A percentile compares a stretch with the other conserved stretches of the same genome.
Evolutionary conservation across 768 basidiomycete species (phyloP).

Genomic region (Boletus rubroflammeus): DNA sequence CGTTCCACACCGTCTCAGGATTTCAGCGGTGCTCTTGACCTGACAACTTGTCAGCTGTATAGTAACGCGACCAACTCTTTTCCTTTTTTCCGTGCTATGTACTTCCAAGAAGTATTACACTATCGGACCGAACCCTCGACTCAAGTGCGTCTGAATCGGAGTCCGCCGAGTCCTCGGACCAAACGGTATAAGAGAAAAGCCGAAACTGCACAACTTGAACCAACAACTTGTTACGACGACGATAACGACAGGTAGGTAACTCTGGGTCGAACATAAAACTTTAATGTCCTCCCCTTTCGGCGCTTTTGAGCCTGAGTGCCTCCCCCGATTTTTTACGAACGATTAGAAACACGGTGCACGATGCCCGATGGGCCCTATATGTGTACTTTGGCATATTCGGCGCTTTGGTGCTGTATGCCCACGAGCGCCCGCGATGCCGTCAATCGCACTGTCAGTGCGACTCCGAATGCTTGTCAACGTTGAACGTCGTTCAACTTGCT

Average conservation of each 20-base stretch:
- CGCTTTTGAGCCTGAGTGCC: background rate
- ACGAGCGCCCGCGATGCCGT: background rate
- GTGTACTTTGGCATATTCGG: too few relatives aligned
- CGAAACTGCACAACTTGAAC: too few relatives aligned
- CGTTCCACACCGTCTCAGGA: background rate
- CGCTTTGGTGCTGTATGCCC: background rate
- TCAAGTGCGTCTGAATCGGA: constrained; percentile 9
- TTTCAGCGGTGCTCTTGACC: background rate
- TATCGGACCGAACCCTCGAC: background rate
- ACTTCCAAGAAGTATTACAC: background rate
- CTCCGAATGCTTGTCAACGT: too few relatives aligned
- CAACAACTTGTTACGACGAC: background rate
- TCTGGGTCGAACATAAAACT: background rate
- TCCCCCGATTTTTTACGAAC: background rate
- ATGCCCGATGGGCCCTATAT: too few relatives aligned
- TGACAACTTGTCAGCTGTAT: too few relatives aligned
- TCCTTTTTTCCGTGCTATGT: too few relatives aligned
- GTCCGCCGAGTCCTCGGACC: background rate
- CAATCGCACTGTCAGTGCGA: background rate
- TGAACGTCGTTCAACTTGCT: too few relatives aligned
- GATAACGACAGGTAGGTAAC: background rate
- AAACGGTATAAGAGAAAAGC: background rate
- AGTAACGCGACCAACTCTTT: background rate
- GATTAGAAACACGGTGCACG: background rate
- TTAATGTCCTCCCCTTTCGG: background rate